These are phyloP conservation scores for Ogataea polymorpha DNA, from an alignment of 805 yeast genomes.

Conservation along the genomic window DNA sequence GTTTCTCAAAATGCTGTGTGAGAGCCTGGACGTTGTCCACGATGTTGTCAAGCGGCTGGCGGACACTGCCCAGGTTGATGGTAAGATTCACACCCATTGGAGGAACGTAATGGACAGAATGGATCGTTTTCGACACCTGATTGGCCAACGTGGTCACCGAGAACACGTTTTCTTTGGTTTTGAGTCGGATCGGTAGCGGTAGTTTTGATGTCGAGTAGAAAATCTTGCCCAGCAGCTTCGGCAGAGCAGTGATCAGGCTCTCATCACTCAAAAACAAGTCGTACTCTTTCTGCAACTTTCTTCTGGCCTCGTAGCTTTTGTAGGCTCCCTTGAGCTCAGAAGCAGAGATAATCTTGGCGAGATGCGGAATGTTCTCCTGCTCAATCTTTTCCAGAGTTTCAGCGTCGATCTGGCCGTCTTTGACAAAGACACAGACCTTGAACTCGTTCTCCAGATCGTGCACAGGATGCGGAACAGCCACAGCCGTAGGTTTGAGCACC, in stretches of 20 bases:
- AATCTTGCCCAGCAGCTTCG: slow-evolving; percentile 76
- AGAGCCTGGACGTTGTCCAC: slow-evolving; percentile 60
- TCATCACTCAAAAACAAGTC: slow-evolving; percentile 87
- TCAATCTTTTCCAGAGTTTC: slow-evolving; percentile 46
- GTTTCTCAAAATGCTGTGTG: slow-evolving; percentile 41
- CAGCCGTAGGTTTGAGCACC: slow-evolving; percentile 52
- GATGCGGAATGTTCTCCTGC: slow-evolving; percentile 42
- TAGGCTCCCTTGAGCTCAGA: slow-evolving; percentile 77
- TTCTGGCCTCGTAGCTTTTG: slow-evolving; percentile 84
- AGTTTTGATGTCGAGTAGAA: slow-evolving; percentile 62
- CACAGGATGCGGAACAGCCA: slow-evolving; percentile 47
- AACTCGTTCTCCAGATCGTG: slow-evolving; percentile 41
- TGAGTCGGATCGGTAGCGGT: slow-evolving; percentile 63
- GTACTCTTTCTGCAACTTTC: slow-evolving; percentile 64
- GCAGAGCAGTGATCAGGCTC: slow-evolving; percentile 72
- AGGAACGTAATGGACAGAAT: slow-evolving; percentile 57
- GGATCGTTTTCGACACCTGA: slow-evolving; percentile 56
- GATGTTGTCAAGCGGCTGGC: slow-evolving; percentile 46
- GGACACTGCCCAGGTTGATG: slow-evolving; percentile 61
- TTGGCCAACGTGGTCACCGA: slow-evolving; percentile 51
- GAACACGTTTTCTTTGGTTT: slow-evolving; percentile 28
- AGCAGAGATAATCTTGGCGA: slow-evolving; percentile 60
- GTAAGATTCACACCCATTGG: slow-evolving; percentile 72
- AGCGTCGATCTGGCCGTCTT: slow-evolving; percentile 54
- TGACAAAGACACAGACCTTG: slow-evolving; percentile 62